phyloP scores from a whole-genome alignment of 208 protist genomes.

The Trypanosoma boissoni region DNA sequence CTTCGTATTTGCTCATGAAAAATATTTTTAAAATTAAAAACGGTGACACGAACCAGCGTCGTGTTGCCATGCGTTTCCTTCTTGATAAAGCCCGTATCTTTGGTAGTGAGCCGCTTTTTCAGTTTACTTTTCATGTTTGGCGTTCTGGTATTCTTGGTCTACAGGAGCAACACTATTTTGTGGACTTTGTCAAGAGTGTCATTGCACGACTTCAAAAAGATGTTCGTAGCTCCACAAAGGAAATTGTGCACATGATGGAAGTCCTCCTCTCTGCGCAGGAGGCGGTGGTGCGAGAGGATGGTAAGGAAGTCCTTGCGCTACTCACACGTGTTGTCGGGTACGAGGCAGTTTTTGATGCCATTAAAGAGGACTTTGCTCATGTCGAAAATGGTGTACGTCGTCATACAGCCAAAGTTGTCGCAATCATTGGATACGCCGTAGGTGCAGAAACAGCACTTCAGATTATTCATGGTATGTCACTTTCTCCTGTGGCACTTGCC shows the following conservation, averaged over 20 bases:
- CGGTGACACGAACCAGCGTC: conserved; percentile 96
- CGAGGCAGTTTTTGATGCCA: conserved; percentile 96
- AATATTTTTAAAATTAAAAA: conserved; percentile 99
- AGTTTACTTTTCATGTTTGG: conserved; percentile 98
- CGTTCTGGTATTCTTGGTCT: conserved; percentile 96
- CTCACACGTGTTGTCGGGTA: conserved; percentile 98
- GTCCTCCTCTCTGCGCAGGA: conserved; percentile 98
- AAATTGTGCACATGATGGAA: conserved; percentile 99
- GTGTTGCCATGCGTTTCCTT: conserved; percentile 95
- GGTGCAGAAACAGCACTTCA: conserved; percentile 95
- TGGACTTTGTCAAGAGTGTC: conserved; percentile 99
- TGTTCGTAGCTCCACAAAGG: conserved; percentile 96
- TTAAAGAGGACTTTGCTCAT: conserved; percentile 98
- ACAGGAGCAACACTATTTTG: conserved; percentile 98
- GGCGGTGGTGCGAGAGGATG: conserved; percentile 97
- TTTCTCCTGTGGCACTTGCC: conserved; percentile 96
- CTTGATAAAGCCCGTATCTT: conserved; percentile 98
- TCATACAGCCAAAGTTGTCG: conserved; percentile 97
- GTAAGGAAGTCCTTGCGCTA: conserved; percentile 98
- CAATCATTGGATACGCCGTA: conserved; percentile 96
- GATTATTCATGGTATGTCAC: conserved; percentile 97
- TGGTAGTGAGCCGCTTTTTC: conserved; percentile 96
- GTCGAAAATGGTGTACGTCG: conserved; percentile 97
- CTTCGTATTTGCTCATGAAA: conserved; percentile 96
- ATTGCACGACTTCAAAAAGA: conserved; percentile 97